Evolutionary conservation across 345 rosid genomes (phyloP).

Genomic region (Litchi chinensis): DNA sequence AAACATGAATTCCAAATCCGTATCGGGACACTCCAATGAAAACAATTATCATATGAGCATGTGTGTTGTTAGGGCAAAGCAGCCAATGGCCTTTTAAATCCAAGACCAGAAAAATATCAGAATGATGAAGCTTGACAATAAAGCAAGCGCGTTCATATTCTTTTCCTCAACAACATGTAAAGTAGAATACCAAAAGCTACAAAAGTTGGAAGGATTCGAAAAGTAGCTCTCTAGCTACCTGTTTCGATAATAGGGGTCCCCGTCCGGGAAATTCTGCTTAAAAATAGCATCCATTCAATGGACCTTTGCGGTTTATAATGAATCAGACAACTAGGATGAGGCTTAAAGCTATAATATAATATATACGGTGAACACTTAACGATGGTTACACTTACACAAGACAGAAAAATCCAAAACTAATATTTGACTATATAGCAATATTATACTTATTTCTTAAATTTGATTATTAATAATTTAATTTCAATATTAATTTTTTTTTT

Average conservation of each 20-base stretch:
- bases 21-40: too few species aligned
- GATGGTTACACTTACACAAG: too few species aligned
- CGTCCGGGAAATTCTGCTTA: neutral
- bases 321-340: too few species aligned
- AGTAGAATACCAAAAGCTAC: slow-evolving; percentile 8
- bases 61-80: neutral
- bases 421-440: neutral
- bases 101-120: neutral
- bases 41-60: too few species aligned
- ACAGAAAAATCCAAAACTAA: neutral
- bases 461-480: too few species aligned
- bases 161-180: slow-evolving; percentile 24
- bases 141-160: slow-evolving; percentile 17
- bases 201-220: neutral
- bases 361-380: too few species aligned
- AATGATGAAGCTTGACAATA: neutral
- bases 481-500: too few species aligned
- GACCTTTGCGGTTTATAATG: neutral
- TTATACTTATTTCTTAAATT: too few species aligned
- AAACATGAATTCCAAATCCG: too few species aligned
- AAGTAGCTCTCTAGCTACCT: neutral
- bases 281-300: neutral
- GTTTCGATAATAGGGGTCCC: slow-evolving; percentile 2
- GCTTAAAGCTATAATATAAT: too few species aligned
- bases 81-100: neutral